Conservation (phyloP, 2,329 filamentous ascomycete species). For the Hymenoscyphus linearis region DNA sequence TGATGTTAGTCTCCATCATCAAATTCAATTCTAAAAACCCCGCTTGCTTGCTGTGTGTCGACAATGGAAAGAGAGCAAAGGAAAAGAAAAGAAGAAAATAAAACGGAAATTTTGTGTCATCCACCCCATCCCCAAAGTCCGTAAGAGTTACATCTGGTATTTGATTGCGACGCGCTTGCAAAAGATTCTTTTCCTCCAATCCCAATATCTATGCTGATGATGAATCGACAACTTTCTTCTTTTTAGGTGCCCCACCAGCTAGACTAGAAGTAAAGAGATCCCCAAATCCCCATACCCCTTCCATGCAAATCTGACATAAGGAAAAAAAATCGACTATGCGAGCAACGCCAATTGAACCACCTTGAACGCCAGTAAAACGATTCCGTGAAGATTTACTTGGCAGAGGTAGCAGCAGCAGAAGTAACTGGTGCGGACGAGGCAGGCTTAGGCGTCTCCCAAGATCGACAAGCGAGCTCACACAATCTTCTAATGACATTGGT, state of each 20-base stretch:
- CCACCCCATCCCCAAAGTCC: slow-evolving; percentile 4
- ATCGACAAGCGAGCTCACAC: slow-evolving; percentile 57
- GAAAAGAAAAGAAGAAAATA: not conserved
- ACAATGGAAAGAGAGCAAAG: not conserved
- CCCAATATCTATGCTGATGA: slow-evolving; percentile 4
- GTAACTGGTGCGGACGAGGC: slow-evolving; percentile 10
- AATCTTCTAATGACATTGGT: slow-evolving; percentile 69
- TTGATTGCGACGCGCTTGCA: slow-evolving; percentile 2
- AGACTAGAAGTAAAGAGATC: slow-evolving; percentile 9
- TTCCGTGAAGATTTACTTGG: slow-evolving; percentile 4
- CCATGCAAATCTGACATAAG: slow-evolving; percentile 18
- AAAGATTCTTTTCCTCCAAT: slow-evolving; percentile 7
- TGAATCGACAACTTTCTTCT: not conserved
- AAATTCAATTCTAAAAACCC: not conserved
- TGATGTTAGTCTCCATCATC: not conserved
- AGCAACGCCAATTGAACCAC: slow-evolving; percentile 14
- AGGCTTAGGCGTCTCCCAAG: slow-evolving; percentile 24
- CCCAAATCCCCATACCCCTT: slow-evolving; percentile 9
- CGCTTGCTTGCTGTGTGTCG: not conserved
- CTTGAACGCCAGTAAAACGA: slow-evolving; percentile 10
- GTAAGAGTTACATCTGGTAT: slow-evolving; percentile 16
- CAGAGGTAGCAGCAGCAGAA: slow-evolving; percentile 10
- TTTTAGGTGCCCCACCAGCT: slow-evolving; percentile 6
- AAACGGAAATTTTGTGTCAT: slow-evolving; percentile 2
- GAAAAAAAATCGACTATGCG: slow-evolving; percentile 18